Evolutionary conservation across 2,329 filamentous ascomycete species (phyloP).

Genomic region (Xylariaceae sp.): DNA sequence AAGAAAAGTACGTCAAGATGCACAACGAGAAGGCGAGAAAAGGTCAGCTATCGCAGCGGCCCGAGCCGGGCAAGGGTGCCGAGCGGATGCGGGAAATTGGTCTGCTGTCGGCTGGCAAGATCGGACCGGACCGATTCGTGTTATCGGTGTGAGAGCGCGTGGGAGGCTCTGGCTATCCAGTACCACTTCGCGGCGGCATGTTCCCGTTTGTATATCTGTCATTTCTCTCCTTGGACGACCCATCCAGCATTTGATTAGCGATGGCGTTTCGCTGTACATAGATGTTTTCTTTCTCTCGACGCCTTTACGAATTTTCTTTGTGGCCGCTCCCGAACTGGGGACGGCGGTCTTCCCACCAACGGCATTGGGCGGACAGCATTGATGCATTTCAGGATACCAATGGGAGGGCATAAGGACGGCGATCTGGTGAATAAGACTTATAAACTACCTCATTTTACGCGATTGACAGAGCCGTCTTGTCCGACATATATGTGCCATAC

Average conservation of each 20-base stretch:
- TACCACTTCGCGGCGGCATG: conserved; percentile 2
- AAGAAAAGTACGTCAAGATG: conserved; percentile 66
- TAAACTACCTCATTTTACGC: conserved; percentile 6
- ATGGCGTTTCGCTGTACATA: conserved; percentile 18
- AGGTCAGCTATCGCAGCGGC: conserved; percentile 54
- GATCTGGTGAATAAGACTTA: conserved; percentile 19
- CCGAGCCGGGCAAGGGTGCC: conserved; percentile 76
- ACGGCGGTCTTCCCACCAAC: conserved; percentile 10
- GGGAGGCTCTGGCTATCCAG: neutral
- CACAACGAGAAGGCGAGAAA: conserved; percentile 78
- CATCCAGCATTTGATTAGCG: conserved; percentile 5
- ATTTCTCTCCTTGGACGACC: conserved; percentile 1
- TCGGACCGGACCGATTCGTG: conserved; percentile 67
- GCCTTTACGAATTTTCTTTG: conserved; percentile 14
- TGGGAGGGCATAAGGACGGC: conserved; percentile 22
- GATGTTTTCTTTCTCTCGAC: conserved; percentile 9
- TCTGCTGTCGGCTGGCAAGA: conserved; percentile 76
- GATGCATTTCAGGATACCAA: conserved; percentile 20
- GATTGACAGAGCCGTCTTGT: neutral
- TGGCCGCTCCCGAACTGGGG: conserved; percentile 8
- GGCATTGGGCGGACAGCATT: conserved; percentile 18
- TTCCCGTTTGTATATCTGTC: conserved; percentile 13
- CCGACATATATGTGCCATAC: neutral
- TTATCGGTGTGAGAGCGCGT: conserved; percentile 57
- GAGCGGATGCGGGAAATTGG: conserved; percentile 92